A percentile compares a stretch with the other conserved stretches of the same genome.
These are phyloP conservation scores for Cubamyces lactineus DNA, from an alignment of 768 basidiomycete genomes.

Conservation along the genomic window DNA sequence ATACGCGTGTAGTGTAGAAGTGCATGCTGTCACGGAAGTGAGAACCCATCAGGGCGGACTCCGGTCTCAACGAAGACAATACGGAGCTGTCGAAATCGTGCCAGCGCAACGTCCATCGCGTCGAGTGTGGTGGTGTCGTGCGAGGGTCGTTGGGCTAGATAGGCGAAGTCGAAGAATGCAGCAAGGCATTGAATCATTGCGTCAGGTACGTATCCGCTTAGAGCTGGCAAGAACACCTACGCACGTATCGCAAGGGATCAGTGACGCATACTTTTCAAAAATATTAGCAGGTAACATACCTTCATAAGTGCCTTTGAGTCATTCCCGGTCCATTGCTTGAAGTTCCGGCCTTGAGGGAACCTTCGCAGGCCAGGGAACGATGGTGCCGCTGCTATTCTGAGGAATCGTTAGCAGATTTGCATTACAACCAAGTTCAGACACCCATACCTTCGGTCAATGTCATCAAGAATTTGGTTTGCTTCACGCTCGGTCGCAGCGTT, in stretches of 20 bases:
- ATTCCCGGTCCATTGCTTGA: slow-evolving; percentile 33
- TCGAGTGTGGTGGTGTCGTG: slow-evolving; percentile 1
- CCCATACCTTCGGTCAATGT: slow-evolving; percentile 41
- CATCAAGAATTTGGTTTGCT: slow-evolving; percentile 34
- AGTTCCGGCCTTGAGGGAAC: slow-evolving; percentile 28
- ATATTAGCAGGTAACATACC: slow-evolving; percentile 14
- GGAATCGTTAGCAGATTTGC: neutral
- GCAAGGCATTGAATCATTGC: slow-evolving; percentile 18
- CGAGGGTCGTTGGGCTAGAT: slow-evolving; percentile 15
- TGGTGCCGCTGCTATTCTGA: slow-evolving; percentile 24
- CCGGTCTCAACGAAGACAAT: slow-evolving; percentile 19
- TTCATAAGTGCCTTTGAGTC: slow-evolving; percentile 34
- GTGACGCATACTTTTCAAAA: neutral
- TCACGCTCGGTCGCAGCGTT: slow-evolving; percentile 15
- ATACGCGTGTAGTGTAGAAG: slow-evolving; percentile 29
- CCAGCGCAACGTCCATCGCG: slow-evolving; percentile 17
- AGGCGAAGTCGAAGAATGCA: slow-evolving; percentile 27
- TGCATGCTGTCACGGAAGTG: slow-evolving; percentile 33
- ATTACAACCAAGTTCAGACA: neutral
- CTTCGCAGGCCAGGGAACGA: slow-evolving; percentile 22
- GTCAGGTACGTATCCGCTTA: slow-evolving; percentile 8
- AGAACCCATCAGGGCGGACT: slow-evolving; percentile 21
- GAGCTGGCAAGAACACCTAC: slow-evolving; percentile 24
- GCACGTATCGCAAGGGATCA: neutral
- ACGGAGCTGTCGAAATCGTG: slow-evolving; percentile 11